Conservation (phyloP, 2,329 filamentous ascomycete species). For the Paraconiothyrium brasiliense region DNA sequence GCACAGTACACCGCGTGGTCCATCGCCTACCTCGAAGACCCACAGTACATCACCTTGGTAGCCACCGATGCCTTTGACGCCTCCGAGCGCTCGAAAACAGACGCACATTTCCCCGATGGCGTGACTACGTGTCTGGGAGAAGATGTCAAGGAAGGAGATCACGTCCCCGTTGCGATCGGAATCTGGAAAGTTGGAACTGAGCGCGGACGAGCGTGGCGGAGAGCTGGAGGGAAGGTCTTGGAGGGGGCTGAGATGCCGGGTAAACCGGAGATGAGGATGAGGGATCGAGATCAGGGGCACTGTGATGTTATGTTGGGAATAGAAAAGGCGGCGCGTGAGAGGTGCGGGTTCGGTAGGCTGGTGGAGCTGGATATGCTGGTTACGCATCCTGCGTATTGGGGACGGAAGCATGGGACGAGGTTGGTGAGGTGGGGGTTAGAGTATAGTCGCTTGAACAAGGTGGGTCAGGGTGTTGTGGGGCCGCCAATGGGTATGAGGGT, state of each 20-base stretch:
- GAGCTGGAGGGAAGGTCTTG: neutral
- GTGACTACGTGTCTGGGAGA: neutral
- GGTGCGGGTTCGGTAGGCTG: neutral
- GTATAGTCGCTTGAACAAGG: constrained; percentile 2
- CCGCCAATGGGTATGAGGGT: constrained; percentile 4
- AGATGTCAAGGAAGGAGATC: neutral
- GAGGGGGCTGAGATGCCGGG: neutral
- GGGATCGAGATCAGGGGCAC: constrained; percentile 2
- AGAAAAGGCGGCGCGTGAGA: neutral
- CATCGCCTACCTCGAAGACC: neutral
- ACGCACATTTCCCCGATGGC: neutral
- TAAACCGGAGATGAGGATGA: neutral
- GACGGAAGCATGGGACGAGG: neutral
- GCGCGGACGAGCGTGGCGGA: constrained; percentile 2
- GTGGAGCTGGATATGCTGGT: constrained; percentile 9
- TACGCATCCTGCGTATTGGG: constrained; percentile 4
- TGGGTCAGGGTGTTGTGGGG: constrained; percentile 4
- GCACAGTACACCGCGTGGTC: constrained; percentile 6
- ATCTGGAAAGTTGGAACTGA: constrained; percentile 1
- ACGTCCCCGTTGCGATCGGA: neutral
- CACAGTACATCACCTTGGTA: neutral
- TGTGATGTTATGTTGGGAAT: neutral
- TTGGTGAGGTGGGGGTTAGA: constrained; percentile 3
- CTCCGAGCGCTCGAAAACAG: constrained; percentile 6
- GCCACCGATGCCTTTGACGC: neutral